These are phyloP conservation scores for Pyrus bretschneideri DNA, from an alignment of 306 rosid genomes.

Conservation along the genomic window DNA sequence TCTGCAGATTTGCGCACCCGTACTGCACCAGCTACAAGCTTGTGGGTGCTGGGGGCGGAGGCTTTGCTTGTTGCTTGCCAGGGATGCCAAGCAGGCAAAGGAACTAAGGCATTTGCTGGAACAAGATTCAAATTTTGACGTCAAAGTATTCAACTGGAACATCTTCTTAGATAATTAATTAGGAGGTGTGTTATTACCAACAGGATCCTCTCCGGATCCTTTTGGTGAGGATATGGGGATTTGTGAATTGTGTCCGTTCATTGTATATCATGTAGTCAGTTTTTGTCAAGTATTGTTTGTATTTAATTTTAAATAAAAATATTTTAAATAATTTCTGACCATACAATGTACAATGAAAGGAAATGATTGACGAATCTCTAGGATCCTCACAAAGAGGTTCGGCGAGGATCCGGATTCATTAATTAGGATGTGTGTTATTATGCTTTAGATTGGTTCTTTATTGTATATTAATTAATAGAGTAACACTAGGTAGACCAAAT, in stretches of 20 bases:
- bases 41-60: slow-evolving; percentile 98
- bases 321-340: no score
- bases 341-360: no score
- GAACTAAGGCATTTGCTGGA: slow-evolving; percentile 53
- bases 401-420: no score
- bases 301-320: no score
- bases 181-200: neutral
- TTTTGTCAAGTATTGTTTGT: no score
- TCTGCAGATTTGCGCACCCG: slow-evolving; percentile 56
- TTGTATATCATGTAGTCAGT: no score
- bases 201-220: no score
- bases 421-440: neutral
- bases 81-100: slow-evolving; percentile 42
- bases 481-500: no score
- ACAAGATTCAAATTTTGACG: slow-evolving; percentile 39
- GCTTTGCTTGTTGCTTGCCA: slow-evolving; percentile 79
- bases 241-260: no score
- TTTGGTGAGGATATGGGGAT: no score
- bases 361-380: no score
- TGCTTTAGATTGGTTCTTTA: slow-evolving; percentile 15
- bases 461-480: slow-evolving; percentile 1
- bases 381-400: no score
- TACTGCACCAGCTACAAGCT: slow-evolving; percentile 88
- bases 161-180: slow-evolving; percentile 22
- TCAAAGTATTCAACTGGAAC: slow-evolving; percentile 70